Percentiles rank a stretch among this genome's conserved stretches.
Conservation (phyloP, 352 stramenopile species). For the Blastocystis sp. region DNA sequence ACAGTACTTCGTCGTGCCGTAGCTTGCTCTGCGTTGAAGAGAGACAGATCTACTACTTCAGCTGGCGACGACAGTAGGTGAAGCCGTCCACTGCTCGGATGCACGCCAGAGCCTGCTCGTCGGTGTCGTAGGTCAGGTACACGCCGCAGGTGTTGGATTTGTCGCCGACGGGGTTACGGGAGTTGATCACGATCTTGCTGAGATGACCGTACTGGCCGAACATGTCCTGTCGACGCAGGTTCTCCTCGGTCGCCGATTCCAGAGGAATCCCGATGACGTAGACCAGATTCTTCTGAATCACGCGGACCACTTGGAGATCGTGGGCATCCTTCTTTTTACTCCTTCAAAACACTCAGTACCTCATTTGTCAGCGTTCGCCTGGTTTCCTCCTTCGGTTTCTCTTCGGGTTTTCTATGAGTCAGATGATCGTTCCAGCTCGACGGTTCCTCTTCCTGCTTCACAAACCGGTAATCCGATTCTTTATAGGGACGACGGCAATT, state of each 20-base stretch:
- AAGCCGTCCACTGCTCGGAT: slow-evolving; percentile 81
- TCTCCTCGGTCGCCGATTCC: slow-evolving; percentile 71
- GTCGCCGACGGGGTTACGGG: slow-evolving; percentile 62
- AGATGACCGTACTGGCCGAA: slow-evolving; percentile 85
- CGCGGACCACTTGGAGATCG: slow-evolving; percentile 69
- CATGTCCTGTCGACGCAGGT: slow-evolving; percentile 72
- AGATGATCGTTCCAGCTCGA: neutral
- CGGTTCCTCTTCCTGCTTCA: neutral
- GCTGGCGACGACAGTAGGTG: neutral
- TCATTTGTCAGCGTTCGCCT: neutral
- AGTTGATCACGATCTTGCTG: slow-evolving; percentile 79
- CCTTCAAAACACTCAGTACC: too few species aligned
- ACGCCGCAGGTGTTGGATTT: slow-evolving; percentile 67
- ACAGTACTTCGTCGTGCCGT: slow-evolving; percentile 88
- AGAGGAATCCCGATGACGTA: slow-evolving; percentile 81
- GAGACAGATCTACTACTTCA: neutral
- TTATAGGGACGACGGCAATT: slow-evolving; percentile 89
- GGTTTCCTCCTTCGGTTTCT: neutral
- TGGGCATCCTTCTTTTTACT: neutral
- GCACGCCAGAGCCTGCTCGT: slow-evolving; percentile 76
- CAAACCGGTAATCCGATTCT: slow-evolving; percentile 63
- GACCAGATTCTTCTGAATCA: slow-evolving; percentile 84
- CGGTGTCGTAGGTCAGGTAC: slow-evolving; percentile 81
- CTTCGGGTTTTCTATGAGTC: neutral
- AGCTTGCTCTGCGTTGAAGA: slow-evolving; percentile 67